Evolutionary conservation across 805 yeast species (phyloP).

Genomic region (Wilhelminamyces savonicus): DNA sequence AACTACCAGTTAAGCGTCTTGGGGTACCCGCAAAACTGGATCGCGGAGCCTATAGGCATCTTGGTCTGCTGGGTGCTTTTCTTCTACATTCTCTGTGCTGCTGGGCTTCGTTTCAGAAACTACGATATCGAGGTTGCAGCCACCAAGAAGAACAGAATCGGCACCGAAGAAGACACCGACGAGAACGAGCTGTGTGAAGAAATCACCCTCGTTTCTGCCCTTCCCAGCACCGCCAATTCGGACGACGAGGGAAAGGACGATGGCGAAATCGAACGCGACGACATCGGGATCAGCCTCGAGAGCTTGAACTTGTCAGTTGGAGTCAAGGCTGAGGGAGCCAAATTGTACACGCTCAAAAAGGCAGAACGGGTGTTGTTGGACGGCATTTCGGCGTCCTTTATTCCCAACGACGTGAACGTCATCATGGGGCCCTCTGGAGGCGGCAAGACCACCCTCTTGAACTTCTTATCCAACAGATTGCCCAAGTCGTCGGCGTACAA

Average conservation of each 20-base stretch:
- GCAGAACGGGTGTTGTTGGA: conserved; percentile 21
- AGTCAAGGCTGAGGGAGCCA: conserved; percentile 8
- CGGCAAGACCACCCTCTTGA: conserved; percentile 67
- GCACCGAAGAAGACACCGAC: conserved; percentile 14
- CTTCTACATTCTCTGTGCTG: conserved; percentile 42
- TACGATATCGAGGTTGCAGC: conserved; percentile 49
- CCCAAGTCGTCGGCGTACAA: conserved; percentile 15
- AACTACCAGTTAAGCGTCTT: conserved; percentile 43
- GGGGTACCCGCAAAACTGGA: conserved; percentile 65
- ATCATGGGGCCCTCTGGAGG: conserved; percentile 82
- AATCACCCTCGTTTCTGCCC: too few species aligned
- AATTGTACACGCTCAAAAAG: conserved; percentile 2
- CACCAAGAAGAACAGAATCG: conserved; percentile 25
- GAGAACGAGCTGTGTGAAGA: too few species aligned
- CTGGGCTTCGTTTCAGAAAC: conserved; percentile 42
- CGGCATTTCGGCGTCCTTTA: conserved; percentile 45
- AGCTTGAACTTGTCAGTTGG: conserved; percentile 5
- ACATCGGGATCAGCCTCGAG: not conserved
- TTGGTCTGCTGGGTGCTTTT: conserved; percentile 54
- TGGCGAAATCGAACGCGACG: conserved; percentile 1
- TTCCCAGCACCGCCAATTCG: conserved; percentile 5
- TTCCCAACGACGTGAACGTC: conserved; percentile 55
- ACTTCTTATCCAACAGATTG: conserved; percentile 55
- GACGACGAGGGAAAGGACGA: conserved; percentile 2
- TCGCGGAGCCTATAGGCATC: conserved; percentile 55